A percentile compares a stretch with the other conserved stretches of the same genome.
Evolutionary conservation across 2,329 filamentous ascomycete species (phyloP).

Genomic region (Fusarium temperatum): DNA sequence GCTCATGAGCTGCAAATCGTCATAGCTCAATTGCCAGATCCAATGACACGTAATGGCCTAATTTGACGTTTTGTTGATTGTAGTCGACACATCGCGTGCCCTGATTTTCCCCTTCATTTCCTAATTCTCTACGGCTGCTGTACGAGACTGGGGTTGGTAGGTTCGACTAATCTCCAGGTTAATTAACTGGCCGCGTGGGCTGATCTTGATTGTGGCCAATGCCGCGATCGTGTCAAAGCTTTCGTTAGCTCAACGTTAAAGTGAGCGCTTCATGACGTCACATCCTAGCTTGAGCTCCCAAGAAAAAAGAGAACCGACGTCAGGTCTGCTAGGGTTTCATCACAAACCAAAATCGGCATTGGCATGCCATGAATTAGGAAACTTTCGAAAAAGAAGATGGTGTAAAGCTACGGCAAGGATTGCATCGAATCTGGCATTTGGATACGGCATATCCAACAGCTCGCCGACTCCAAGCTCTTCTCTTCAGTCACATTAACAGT

Average conservation of each 20-base stretch:
- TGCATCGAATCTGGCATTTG: not conserved
- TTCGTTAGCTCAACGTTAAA: conserved; percentile 20
- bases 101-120: conserved; percentile 16
- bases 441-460: not conserved
- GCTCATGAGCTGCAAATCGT: conserved; percentile 21
- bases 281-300: not conserved
- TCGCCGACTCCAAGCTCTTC: not conserved
- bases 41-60: conserved; percentile 33
- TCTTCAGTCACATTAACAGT: not conserved
- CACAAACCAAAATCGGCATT: conserved; percentile 22
- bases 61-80: conserved; percentile 14
- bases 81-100: conserved; percentile 3
- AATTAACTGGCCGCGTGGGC: conserved; percentile 10
- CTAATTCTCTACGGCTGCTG: not conserved
- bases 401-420: conserved; percentile 16
- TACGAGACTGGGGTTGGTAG: not conserved
- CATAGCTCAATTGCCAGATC: conserved; percentile 10
- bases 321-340: conserved; percentile 5
- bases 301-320: conserved; percentile 23
- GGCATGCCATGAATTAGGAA: conserved; percentile 27
- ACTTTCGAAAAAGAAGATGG: conserved; percentile 13
- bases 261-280: conserved; percentile 43
- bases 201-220: conserved; percentile 30
- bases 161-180: not conserved
- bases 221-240: conserved; percentile 29